Evolutionary conservation across 2,329 filamentous ascomycete species (phyloP), one percentile per base, ranked within the genome.

Genomic region (Paramyrothecium sp.): DNA sequence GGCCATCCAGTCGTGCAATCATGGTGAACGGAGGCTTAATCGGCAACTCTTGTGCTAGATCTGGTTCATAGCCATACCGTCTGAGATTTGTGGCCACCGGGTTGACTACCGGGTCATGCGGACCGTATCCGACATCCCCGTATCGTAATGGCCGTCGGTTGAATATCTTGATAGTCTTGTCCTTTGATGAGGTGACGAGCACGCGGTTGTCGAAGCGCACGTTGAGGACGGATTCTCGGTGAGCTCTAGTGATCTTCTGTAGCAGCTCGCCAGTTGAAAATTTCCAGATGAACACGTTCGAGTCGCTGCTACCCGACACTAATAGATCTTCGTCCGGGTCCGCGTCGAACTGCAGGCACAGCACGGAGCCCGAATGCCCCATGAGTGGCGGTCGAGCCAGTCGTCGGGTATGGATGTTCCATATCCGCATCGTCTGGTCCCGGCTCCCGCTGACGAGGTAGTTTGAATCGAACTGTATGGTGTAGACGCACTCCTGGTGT

Each of bases 131-230:
- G 3, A 81, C 60, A 34, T 88, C 84, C 21, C 84, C 84, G 48
- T 81, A 78, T 33, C 77, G 76, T n/a, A 97, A 77, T 19, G 86
- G 80, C 19, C 79, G 82, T 5, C 95, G 87, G 71, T 94, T 98
- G 84, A 96, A 99, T 19, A 99, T 88, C 73, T 97, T 97, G 79
- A 99, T 97, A 1, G 89, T 89, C 73, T 93, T 96, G 73, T 99
- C 95, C 72, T 99, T 99, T 52, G 94, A 98, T 68, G 95, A 98
- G 1, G 95, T 99, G 13, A 98, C 92, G 3, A 99, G 81, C 61
- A 96, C 96, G 10, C 91, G 86, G 63, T 91, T 89, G 69, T 98
- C 93, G 64, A 98, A 99, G 60, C 91, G 86, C 56, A 99, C 86
- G 68, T 98, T 98, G 17, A 99, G 79, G 0, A 99, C 93, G 0